phyloP scores from a whole-genome alignment of 2,329 filamentous ascomycete species.

The Atkinsonella hypoxylon region DNA sequence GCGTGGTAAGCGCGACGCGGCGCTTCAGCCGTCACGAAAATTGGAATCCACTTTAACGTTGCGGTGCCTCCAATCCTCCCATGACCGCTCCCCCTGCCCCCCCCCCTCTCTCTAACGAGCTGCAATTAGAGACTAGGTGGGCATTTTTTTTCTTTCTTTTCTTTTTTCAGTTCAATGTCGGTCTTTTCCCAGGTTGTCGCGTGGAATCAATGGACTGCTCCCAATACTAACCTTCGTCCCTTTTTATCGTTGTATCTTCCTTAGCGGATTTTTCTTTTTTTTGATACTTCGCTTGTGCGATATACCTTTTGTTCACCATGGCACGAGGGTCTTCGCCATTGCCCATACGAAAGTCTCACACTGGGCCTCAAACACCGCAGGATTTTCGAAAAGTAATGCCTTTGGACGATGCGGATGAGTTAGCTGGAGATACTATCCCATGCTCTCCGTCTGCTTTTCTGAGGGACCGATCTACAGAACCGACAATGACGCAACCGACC shows the following conservation, averaged over 20 bases:
- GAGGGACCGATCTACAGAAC: conserved; percentile 13
- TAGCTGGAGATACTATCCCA: conserved; percentile 33
- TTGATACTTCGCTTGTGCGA: neutral
- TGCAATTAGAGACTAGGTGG: neutral
- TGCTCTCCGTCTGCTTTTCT: conserved; percentile 28
- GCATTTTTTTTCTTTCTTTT: neutral
- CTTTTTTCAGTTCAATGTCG: no score
- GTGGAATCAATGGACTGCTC: neutral
- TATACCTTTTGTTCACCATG: conserved; percentile 12
- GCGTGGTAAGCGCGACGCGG: conserved; percentile 7
- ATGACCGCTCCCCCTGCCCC: no score
- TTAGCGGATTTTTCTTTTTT: neutral
- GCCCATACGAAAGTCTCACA: conserved; percentile 18
- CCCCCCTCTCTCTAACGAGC: neutral
- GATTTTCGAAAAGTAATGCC: conserved; percentile 13
- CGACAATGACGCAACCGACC: conserved; percentile 29
- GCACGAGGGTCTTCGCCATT: conserved; percentile 19
- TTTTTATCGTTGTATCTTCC: neutral
- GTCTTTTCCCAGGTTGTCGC: no score
- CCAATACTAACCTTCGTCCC: neutral
- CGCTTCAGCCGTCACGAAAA: conserved; percentile 7
- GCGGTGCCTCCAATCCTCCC: neutral
- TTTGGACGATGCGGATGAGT: conserved; percentile 31
- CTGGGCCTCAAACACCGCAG: conserved; percentile 17
- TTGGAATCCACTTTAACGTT: conserved; percentile 4